Percentiles rank a stretch among this genome's conserved stretches.
These are phyloP conservation scores for Rhynchosporium secalis DNA, from an alignment of 2,329 filamentous ascomycete genomes.

Conservation along the genomic window DNA sequence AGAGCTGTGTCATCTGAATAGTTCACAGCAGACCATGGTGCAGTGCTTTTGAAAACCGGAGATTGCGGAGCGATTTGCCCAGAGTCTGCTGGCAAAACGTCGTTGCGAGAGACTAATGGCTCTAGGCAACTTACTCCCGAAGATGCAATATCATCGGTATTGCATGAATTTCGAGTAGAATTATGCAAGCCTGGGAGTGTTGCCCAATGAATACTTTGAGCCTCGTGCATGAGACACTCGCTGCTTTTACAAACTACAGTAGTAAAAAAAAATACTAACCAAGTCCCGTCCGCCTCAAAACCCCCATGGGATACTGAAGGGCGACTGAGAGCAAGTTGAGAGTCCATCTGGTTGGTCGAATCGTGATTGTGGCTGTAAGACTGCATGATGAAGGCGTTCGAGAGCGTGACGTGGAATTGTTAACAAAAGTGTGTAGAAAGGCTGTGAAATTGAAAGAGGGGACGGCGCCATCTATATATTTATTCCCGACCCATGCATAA, in stretches of 20 bases:
- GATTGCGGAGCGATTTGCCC: background rate
- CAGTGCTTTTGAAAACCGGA: background rate
- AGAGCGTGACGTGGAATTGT: constrained; percentile 16
- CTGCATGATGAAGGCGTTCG: constrained; percentile 15
- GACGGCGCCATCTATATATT: constrained; percentile 24
- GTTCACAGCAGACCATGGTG: background rate
- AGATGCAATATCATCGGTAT: too few species aligned
- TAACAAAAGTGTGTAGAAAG: constrained; percentile 2
- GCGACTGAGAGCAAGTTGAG: constrained; percentile 8
- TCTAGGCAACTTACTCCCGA: too few species aligned
- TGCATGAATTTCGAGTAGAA: too few species aligned
- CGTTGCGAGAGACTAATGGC: too few species aligned
- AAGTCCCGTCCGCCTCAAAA: background rate
- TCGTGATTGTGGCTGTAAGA: background rate
- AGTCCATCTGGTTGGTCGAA: constrained; percentile 11
- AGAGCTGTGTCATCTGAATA: background rate
- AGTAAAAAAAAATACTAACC: background rate
- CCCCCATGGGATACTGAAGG: background rate
- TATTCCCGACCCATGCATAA: background rate
- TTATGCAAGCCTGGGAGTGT: too few species aligned
- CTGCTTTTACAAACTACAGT: too few species aligned
- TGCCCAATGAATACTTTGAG: too few species aligned
- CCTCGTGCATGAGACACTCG: too few species aligned
- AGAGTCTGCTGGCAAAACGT: background rate
- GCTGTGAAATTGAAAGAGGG: constrained; percentile 1